Percentiles rank a stretch among this genome's conserved stretches.
These are phyloP conservation scores for Solanum hybrid DNA, from an alignment of 305 asterid genomes.

Conservation along the genomic window DNA sequence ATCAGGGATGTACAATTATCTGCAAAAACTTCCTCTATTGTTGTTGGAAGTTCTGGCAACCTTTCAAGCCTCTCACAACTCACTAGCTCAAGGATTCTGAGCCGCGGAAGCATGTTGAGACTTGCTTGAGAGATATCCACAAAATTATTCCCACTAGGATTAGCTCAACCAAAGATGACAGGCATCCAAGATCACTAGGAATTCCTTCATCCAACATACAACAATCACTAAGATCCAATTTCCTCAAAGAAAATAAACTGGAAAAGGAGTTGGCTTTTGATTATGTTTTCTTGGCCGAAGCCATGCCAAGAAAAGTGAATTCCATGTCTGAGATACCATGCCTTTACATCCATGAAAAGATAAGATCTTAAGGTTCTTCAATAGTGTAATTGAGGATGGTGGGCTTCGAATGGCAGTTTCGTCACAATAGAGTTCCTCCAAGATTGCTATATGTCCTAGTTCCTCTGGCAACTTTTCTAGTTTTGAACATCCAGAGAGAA, in stretches of 20 bases:
- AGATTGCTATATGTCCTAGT: not conserved
- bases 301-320: not conserved
- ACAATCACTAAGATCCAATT: slow-evolving; percentile 9
- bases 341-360: slow-evolving; percentile 12
- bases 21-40: slow-evolving; percentile 1
- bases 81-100: not conserved
- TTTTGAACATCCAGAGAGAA: slow-evolving; percentile 9
- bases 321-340: not conserved
- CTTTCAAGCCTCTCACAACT: slow-evolving; percentile 5
- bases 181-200: slow-evolving; percentile 5
- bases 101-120: not conserved
- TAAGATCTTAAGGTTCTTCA: slow-evolving; percentile 10
- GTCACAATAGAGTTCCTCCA: not conserved
- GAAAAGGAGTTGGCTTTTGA: not conserved
- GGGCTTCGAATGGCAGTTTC: not conserved
- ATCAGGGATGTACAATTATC: not conserved
- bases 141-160: slow-evolving; percentile 2
- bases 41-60: slow-evolving; percentile 10
- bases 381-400: slow-evolving; percentile 1
- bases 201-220: slow-evolving; percentile 5
- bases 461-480: slow-evolving; percentile 11
- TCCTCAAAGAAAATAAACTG: slow-evolving; percentile 8
- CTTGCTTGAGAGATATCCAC: not conserved
- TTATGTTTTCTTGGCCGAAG: not conserved
- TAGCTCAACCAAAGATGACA: slow-evolving; percentile 4